These are phyloP conservation scores for Flaveria ramosissima DNA, from an alignment of 129 eudicot genomes.

Conservation along the genomic window DNA sequence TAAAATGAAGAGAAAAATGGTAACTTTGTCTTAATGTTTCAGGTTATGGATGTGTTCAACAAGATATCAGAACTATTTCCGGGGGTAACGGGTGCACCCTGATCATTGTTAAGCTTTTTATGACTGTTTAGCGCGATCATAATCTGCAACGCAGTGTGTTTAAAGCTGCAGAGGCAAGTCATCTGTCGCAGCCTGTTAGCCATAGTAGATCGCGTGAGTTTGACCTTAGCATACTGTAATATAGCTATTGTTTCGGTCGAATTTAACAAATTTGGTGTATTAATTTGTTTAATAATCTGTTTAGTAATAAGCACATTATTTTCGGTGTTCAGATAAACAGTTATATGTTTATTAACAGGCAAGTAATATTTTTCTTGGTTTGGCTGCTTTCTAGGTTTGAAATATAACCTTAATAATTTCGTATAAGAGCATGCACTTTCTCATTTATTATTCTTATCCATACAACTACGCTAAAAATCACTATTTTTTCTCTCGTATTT, in stretches of 20 bases:
- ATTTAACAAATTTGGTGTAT: conserved; percentile 6
- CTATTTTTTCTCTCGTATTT: too few species aligned
- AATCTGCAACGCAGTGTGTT: conserved; percentile 23
- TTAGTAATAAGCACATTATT: background rate
- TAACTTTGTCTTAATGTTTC: conserved; percentile 14
- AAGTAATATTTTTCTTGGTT: too few species aligned
- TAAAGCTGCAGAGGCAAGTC: conserved; percentile 31
- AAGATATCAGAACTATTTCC: conserved; percentile 95
- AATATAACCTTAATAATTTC: too few species aligned
- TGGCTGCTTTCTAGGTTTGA: too few species aligned
- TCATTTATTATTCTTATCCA: too few species aligned
- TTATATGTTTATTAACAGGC: background rate
- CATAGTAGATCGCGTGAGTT: conserved; percentile 29
- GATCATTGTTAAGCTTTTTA: conserved; percentile 13
- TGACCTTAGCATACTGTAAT: conserved; percentile 17
- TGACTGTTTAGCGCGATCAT: conserved; percentile 15
- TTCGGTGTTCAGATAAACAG: conserved; percentile 8
- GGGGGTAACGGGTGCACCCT: conserved; percentile 63
- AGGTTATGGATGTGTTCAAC: conserved; percentile 96
- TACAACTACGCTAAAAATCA: too few species aligned
- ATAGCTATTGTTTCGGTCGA: conserved; percentile 9
- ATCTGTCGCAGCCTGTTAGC: conserved; percentile 14
- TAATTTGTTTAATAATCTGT: background rate
- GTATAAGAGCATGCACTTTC: too few species aligned
- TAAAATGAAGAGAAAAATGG: background rate